These are phyloP conservation scores for Suhomyces kunorum DNA, from an alignment of 1,139 yeast species.

Conservation along the genomic window DNA sequence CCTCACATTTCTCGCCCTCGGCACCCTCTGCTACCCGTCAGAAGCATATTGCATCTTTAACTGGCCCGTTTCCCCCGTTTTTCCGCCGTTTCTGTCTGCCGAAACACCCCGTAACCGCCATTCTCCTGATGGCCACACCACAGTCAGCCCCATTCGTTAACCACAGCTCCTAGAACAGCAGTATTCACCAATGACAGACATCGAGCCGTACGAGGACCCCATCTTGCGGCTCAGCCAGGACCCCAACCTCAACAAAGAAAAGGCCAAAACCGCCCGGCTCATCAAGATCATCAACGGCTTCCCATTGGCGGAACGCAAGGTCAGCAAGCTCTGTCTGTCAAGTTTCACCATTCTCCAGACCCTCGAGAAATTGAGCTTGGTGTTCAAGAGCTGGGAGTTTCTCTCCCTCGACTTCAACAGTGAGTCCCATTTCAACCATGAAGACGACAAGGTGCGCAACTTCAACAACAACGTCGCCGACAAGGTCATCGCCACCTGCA, in stretches of 20 bases:
- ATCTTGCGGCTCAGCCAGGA: constrained; percentile 49
- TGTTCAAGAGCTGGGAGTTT: constrained; percentile 57
- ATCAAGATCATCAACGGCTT: constrained; percentile 46
- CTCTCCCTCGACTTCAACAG: constrained; percentile 55
- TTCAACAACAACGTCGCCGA: constrained; percentile 52
- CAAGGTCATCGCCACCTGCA: constrained; percentile 50
- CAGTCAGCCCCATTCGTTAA: background rate
- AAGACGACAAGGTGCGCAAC: constrained; percentile 33
- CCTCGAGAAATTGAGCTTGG: constrained; percentile 50
- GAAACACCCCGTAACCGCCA: too few species aligned
- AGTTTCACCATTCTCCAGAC: constrained; percentile 51
- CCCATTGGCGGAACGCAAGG: constrained; percentile 44
- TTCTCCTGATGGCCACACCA: background rate
- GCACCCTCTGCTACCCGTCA: too few species aligned
- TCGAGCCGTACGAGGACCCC: constrained; percentile 45
- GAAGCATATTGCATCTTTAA: too few species aligned
- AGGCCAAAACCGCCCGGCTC: constrained; percentile 43
- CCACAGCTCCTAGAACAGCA: background rate
- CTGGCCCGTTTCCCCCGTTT: too few species aligned
- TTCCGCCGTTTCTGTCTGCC: too few species aligned
- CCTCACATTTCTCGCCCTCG: too few species aligned
- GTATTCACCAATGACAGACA: constrained; percentile 4
- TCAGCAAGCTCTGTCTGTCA: constrained; percentile 53
- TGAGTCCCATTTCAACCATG: constrained; percentile 38
- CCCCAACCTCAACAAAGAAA: constrained; percentile 49